Conservation (phyloP, 1,139 yeast genomes). For the Saccharomyces uvarum region DNA sequence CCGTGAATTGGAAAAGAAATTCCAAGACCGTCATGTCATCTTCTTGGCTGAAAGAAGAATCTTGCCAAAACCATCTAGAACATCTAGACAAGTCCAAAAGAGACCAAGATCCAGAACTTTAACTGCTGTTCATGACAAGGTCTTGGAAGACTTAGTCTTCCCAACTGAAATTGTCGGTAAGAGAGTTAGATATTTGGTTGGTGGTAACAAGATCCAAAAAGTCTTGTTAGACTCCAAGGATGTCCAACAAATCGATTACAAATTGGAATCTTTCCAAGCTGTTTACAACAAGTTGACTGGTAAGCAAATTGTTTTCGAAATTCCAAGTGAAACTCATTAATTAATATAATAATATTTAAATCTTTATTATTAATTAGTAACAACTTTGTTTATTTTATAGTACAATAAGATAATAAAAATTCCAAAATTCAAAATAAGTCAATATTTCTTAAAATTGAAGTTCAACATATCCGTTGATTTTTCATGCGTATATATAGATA, state of each 20-base stretch:
- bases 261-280: constrained; percentile 98
- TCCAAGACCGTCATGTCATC: constrained; percentile 99
- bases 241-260: constrained; percentile 94
- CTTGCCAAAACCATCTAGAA: constrained; percentile 92
- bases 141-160: constrained; percentile 98
- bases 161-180: constrained; percentile 99
- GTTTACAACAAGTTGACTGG: constrained; percentile 98
- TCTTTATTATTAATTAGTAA: constrained; percentile 7
- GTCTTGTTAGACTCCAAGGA: constrained; percentile 97
- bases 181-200: constrained; percentile 98
- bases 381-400: constrained; percentile 1
- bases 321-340: constrained; percentile 74
- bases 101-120: constrained; percentile 99
- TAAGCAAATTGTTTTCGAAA: constrained; percentile 98
- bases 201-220: constrained; percentile 98
- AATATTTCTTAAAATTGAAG: background rate
- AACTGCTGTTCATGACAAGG: constrained; percentile 96
- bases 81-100: constrained; percentile 90
- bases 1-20: constrained; percentile 99
- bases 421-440: background rate
- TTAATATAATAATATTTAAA: constrained; percentile 8
- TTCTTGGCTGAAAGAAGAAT: constrained; percentile 99
- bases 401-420: background rate
- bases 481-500: background rate
- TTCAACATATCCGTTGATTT: background rate